Evolutionary conservation across 257 asterid species (phyloP).

Genomic region (Solanum sitiens): DNA sequence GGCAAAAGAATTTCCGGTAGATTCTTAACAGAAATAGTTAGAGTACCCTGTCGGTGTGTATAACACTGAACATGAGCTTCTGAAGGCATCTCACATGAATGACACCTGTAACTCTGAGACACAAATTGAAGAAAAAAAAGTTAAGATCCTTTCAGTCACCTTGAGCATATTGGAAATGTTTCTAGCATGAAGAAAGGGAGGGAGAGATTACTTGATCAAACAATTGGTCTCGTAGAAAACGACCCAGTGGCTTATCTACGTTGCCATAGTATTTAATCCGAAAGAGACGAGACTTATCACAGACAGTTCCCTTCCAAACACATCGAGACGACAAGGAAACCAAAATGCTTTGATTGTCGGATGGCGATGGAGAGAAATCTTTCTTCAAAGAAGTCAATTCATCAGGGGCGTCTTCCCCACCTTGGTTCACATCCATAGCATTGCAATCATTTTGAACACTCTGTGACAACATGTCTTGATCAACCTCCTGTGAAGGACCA

Average conservation of each 20-base stretch:
- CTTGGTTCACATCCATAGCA: constrained; percentile 21
- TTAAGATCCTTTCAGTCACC: neutral
- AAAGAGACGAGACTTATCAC: constrained; percentile 83
- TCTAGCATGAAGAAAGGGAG: neutral
- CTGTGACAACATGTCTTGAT: neutral
- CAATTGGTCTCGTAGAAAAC: constrained; percentile 78
- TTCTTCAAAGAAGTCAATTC: constrained; percentile 46
- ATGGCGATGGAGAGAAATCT: constrained; percentile 78
- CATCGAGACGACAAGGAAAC: constrained; percentile 89
- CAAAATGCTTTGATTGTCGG: constrained; percentile 88
- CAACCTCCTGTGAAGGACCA: constrained; percentile 11
- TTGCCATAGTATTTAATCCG: constrained; percentile 86
- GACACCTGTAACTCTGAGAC: constrained; percentile 67
- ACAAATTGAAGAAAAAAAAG: neutral
- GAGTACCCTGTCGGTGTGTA: constrained; percentile 93
- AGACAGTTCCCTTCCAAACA: constrained; percentile 93
- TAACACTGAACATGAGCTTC: constrained; percentile 97
- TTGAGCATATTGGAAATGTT: neutral
- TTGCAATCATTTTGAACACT: constrained; percentile 16
- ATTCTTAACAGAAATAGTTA: constrained; percentile 88
- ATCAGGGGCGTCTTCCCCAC: constrained; percentile 24
- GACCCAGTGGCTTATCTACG: constrained; percentile 93
- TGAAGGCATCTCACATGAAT: constrained; percentile 84
- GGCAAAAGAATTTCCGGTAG: constrained; percentile 64
- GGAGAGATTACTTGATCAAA: constrained; percentile 71